phyloP scores from a whole-genome alignment of 176 grass and related monocot genomes.

The Urochloa ruziziensis region DNA sequence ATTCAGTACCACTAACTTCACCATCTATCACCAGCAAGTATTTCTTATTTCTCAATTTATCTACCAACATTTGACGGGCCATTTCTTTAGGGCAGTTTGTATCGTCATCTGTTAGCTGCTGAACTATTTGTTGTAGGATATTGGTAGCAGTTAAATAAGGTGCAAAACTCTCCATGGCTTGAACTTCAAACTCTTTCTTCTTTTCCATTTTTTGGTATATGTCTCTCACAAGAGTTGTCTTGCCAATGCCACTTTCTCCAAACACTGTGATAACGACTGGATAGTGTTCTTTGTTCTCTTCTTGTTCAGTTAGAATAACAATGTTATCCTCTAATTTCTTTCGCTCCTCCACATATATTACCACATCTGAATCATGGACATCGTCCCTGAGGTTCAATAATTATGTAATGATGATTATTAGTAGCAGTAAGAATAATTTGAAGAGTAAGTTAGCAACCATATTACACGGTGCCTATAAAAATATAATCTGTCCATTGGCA shows the following conservation, averaged over 20 bases:
- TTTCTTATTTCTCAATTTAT: not conserved
- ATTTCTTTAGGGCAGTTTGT: not conserved
- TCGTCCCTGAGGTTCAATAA: not conserved
- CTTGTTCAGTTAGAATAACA: not conserved
- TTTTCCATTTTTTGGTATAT: not conserved
- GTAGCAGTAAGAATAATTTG: not conserved
- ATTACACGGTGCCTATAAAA: not conserved
- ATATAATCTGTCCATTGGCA: too few relatives aligned
- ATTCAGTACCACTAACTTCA: slow-evolving; percentile 14
- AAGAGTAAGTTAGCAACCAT: not conserved
- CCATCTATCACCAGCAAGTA: slow-evolving; percentile 22
- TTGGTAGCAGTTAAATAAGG: slow-evolving; percentile 11
- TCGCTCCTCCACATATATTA: not conserved
- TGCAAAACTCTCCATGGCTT: not conserved
- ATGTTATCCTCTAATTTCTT: not conserved
- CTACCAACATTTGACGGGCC: rapidly evolving
- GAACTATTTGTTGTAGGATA: slow-evolving; percentile 9
- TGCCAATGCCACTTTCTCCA: slow-evolving; percentile 15
- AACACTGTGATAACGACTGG: not conserved
- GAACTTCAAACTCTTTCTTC: not conserved
- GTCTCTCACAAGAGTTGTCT: slow-evolving; percentile 22
- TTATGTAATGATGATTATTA: not conserved
- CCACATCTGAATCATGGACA: not conserved
- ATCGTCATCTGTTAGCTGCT: not conserved
- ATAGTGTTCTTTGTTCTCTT: not conserved